phyloP scores from a whole-genome alignment of 805 yeast genomes.

The Candida multigemmis region DNA sequence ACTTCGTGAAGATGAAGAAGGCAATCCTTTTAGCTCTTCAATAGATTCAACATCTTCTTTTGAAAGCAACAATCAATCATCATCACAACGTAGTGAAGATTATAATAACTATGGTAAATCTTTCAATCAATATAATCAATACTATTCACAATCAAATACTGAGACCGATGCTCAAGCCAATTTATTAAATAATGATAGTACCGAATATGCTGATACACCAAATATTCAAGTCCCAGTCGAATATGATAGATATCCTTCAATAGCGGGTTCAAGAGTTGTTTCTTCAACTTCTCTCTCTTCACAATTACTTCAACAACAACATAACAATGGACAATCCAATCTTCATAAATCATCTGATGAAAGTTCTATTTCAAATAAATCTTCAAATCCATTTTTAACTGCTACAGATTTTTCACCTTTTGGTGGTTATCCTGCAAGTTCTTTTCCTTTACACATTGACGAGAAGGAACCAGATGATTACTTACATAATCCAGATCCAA shows the following conservation, averaged over 20 bases:
- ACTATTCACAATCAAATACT: constrained; percentile 25
- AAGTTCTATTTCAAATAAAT: constrained; percentile 11
- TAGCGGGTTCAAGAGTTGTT: constrained; percentile 48
- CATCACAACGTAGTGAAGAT: constrained; percentile 9
- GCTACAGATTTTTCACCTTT: constrained; percentile 74
- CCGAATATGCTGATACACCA: constrained; percentile 3
- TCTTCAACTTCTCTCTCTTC: constrained; percentile 34
- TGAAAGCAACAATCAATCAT: constrained; percentile 7
- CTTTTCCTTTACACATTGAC: constrained; percentile 84
- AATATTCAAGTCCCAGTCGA: constrained; percentile 40
- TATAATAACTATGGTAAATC: constrained; percentile 19
- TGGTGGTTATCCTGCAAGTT: constrained; percentile 93
- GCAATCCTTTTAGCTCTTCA: constrained; percentile 8
- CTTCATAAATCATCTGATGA: constrained; percentile 10
- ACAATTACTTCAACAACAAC: constrained; percentile 7
- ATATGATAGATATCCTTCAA: constrained; percentile 61
- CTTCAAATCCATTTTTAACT: constrained; percentile 27
- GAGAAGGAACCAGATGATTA: constrained; percentile 95
- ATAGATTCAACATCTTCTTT: constrained; percentile 7
- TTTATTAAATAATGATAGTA: constrained; percentile 15
- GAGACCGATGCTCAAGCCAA: constrained; percentile 27
- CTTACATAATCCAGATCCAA: constrained; percentile 92
- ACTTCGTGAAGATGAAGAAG: constrained; percentile 4
- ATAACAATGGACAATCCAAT: too few relatives aligned
- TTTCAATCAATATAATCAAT: constrained; percentile 32